Evolutionary conservation across 1,284 basidiomycete genomes (phyloP), one percentile per base, ranked within the genome.

Genomic region (Thelephora terrestris): DNA sequence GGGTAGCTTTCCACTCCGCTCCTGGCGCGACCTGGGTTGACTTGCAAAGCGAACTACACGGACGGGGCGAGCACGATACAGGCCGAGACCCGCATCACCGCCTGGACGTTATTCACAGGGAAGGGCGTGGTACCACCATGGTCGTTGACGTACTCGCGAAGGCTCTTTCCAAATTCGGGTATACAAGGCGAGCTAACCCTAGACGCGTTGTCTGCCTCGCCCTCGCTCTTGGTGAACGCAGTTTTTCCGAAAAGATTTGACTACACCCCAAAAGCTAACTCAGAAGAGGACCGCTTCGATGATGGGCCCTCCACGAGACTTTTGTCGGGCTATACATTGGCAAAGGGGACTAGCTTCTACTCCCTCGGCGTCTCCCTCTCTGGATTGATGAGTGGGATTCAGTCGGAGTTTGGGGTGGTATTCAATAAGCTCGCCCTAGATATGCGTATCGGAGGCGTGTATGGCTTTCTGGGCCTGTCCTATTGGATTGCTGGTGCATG

Each of bases 301-400:
- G 21, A 43, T 12, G 47, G 52, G 12, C 46, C 49, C 1, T 42
- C 38, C n/a, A 44, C 53, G 25, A 55, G 57, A 5, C 56, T 59
- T n/a, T 62, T 62, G 35, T 64, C 62, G 7, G 51, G 49, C 12
- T 60, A 59, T 39, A 64, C 63, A 32, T 56, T 64, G 18, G 57
- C 58, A 7, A 47, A 55, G 20, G 60, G 63, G 35, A 48, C 57
- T 9, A 55, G 51, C 24, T 61, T 59, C 42, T 64, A 58, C 58
- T 57, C 57, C 17, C 52, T 57, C 32, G 62, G 63, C 24, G 38
- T 61, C 43, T 58, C 51, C n/a, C 54, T 67, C 16, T 58, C 57
- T 1, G 64, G 64, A 4, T 34, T 58, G 4, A 45, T 53, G 32
- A 57, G 60, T 24, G 52, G 57, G 34, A 37, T 68, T 27, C 60